These are phyloP conservation scores for Catunica adiposa DNA, from an alignment of 2,329 filamentous ascomycete species.

Conservation along the genomic window DNA sequence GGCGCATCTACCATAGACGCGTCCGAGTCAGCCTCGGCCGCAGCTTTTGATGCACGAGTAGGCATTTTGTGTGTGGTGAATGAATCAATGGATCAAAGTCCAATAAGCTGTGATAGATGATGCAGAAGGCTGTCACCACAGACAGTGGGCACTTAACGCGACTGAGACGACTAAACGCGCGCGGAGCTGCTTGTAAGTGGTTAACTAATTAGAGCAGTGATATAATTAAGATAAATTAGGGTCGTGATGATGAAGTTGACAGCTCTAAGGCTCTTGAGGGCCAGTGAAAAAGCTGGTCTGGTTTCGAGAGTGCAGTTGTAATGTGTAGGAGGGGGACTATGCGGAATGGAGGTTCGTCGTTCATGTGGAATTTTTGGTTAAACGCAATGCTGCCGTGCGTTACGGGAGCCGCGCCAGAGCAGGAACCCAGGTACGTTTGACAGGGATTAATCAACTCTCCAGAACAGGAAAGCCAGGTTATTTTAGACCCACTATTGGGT, in stretches of 20 bases:
- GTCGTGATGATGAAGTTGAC: not conserved
- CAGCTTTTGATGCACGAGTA: slow-evolving; percentile 32
- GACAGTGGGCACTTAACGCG: slow-evolving; percentile 34
- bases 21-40: slow-evolving; percentile 39
- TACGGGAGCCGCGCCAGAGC: not conserved
- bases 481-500: too few relatives aligned
- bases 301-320: not conserved
- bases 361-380: not conserved
- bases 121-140: slow-evolving; percentile 1
- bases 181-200: not conserved
- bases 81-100: not conserved
- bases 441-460: not conserved
- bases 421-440: not conserved
- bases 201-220: not conserved
- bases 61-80: slow-evolving; percentile 32
- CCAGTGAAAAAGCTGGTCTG: not conserved
- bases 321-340: not conserved
- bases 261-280: not conserved
- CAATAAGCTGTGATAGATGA: slow-evolving; percentile 16
- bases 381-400: not conserved
- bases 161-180: slow-evolving; percentile 20
- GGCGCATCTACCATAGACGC: slow-evolving; percentile 47
- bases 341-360: not conserved
- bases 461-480: not conserved
- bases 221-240: not conserved